A percentile compares a stretch with the other conserved stretches of the same genome.
Conservation (phyloP, 495 filamentous ascomycete species). For the Podospora pseudopauciseta region DNA sequence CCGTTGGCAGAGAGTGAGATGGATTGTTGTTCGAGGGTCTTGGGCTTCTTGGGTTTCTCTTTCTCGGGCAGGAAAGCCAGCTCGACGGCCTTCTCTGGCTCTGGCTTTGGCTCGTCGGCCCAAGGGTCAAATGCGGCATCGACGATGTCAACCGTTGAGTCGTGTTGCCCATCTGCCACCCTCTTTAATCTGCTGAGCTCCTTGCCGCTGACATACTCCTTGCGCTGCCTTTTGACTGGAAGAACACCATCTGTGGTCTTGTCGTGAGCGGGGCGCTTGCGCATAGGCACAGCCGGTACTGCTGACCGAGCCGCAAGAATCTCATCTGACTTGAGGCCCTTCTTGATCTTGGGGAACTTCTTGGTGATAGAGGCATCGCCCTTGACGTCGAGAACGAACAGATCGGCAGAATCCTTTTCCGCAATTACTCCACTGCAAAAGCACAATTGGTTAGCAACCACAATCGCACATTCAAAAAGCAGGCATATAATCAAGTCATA, state of each 20-base stretch:
- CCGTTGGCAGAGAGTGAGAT: slow-evolving; percentile 76
- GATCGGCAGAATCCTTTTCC: slow-evolving; percentile 69
- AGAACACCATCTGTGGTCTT: slow-evolving; percentile 62
- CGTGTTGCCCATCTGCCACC: slow-evolving; percentile 68
- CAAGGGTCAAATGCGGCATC: slow-evolving; percentile 73
- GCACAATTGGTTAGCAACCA: neutral
- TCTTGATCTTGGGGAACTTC: slow-evolving; percentile 57
- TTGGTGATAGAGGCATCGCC: slow-evolving; percentile 33
- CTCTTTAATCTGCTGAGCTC: slow-evolving; percentile 72
- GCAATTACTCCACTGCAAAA: slow-evolving; percentile 68
- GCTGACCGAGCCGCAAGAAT: slow-evolving; percentile 82
- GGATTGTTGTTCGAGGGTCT: slow-evolving; percentile 70
- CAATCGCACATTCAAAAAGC: neutral
- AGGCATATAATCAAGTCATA: slow-evolving; percentile 37
- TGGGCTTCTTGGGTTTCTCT: slow-evolving; percentile 65
- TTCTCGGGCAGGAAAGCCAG: slow-evolving; percentile 55
- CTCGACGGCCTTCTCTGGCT: slow-evolving; percentile 45
- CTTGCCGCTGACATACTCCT: slow-evolving; percentile 72
- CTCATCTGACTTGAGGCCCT: slow-evolving; percentile 80
- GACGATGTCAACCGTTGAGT: slow-evolving; percentile 49
- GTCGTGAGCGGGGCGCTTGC: slow-evolving; percentile 62
- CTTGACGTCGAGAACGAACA: slow-evolving; percentile 72
- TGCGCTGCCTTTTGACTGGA: slow-evolving; percentile 66
- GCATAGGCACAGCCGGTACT: slow-evolving; percentile 67
- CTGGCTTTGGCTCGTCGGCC: slow-evolving; percentile 46